A percentile compares a stretch with the other conserved stretches of the same genome.
These are phyloP conservation scores for Quercus dentata DNA, from an alignment of 306 rosid species.

Conservation along the genomic window DNA sequence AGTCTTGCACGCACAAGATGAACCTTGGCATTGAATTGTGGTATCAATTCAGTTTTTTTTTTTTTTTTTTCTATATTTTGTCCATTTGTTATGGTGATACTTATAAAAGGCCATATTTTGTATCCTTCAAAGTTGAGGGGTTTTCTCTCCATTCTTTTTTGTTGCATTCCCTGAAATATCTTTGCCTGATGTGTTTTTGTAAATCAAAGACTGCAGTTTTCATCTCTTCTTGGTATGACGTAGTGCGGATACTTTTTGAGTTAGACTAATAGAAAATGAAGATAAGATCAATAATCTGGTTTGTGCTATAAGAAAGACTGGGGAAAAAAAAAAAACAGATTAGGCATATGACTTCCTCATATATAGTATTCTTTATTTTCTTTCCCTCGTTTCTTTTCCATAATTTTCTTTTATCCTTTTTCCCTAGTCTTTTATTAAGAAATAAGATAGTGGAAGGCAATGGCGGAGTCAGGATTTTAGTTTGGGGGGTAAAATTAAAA, in stretches of 20 bases:
- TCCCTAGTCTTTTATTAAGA: background rate
- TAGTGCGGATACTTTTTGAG: background rate
- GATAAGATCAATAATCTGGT: background rate
- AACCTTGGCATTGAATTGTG: background rate
- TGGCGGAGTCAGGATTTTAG: fast-evolving
- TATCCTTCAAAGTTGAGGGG: background rate
- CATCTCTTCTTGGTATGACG: background rate
- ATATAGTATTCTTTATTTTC: background rate
- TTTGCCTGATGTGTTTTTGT: too few species aligned
- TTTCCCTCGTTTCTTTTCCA: background rate
- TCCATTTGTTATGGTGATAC: background rate
- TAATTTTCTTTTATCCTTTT: background rate
- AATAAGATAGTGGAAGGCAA: background rate
- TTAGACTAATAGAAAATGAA: background rate
- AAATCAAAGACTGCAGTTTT: background rate
- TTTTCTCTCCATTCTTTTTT: background rate
- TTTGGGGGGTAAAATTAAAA: too few species aligned
- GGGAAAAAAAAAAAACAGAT: background rate
- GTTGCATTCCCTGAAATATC: too few species aligned
- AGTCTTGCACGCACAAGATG: background rate
- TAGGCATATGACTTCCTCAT: background rate
- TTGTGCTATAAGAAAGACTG: background rate
- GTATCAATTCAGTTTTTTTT: background rate
- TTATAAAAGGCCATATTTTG: too few species aligned
- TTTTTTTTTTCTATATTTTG: background rate